Evolutionary conservation across 352 stramenopile genomes (phyloP).

Genomic region (Globisporangium nunn): DNA sequence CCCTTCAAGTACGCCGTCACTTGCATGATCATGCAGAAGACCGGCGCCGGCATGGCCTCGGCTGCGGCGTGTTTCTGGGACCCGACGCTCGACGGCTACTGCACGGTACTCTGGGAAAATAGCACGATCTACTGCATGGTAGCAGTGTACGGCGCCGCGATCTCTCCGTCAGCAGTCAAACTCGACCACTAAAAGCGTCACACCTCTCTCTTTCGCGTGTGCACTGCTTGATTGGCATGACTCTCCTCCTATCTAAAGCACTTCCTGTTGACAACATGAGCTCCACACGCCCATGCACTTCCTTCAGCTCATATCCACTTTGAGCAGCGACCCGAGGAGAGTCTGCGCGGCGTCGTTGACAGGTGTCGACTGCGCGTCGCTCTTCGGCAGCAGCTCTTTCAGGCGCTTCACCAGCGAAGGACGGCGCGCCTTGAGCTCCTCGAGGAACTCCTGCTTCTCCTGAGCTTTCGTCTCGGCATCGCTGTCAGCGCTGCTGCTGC

Average conservation of each 20-base stretch:
- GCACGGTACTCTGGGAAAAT: slow-evolving; percentile 82
- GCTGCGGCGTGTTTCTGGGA: slow-evolving; percentile 76
- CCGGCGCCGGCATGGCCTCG: slow-evolving; percentile 59
- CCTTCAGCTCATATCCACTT: slow-evolving; percentile 11
- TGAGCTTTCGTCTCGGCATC: slow-evolving; percentile 23
- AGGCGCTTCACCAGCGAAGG: slow-evolving; percentile 28
- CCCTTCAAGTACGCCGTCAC: slow-evolving; percentile 84
- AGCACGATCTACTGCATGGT: slow-evolving; percentile 82
- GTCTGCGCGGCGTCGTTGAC: slow-evolving; percentile 44
- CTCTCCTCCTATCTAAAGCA: not conserved
- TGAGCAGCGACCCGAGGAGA: slow-evolving; percentile 36
- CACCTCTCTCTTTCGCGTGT: no score
- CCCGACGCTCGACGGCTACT: slow-evolving; percentile 66
- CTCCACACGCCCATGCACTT: not conserved
- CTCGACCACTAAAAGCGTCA: slow-evolving; percentile 34
- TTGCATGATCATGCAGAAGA: slow-evolving; percentile 86
- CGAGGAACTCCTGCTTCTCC: slow-evolving; percentile 39
- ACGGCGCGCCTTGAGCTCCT: slow-evolving; percentile 28
- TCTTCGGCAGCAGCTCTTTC: slow-evolving; percentile 18
- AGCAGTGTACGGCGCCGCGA: slow-evolving; percentile 73
- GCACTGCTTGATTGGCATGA: not conserved
- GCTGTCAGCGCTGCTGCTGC: slow-evolving; percentile 1
- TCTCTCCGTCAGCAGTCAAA: slow-evolving; percentile 74
- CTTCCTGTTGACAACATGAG: not conserved
- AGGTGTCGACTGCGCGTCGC: slow-evolving; percentile 15